phyloP scores from a whole-genome alignment of 768 basidiomycete species.

The Lactarius vividus region DNA sequence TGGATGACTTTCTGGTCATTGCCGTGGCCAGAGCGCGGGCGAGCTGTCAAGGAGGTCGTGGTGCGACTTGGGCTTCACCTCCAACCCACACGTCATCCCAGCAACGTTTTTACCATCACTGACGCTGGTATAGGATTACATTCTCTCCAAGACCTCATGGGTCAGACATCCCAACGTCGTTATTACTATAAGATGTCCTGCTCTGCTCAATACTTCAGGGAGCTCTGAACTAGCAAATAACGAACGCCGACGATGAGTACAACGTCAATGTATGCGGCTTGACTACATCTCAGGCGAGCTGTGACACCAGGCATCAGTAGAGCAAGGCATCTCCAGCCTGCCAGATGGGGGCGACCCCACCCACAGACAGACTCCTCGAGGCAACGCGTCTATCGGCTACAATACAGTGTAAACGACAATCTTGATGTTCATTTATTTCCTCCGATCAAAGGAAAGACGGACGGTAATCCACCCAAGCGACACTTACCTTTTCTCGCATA shows the following conservation, averaged over 20 bases:
- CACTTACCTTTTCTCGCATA: not conserved
- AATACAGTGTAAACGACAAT: not conserved
- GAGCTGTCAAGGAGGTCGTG: not conserved
- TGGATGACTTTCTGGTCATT: constrained; percentile 11
- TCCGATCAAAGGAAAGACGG: not conserved
- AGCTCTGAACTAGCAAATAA: not conserved
- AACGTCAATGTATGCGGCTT: not conserved
- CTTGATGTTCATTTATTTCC: not conserved
- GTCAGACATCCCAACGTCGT: too few relatives aligned
- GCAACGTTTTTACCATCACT: too few relatives aligned
- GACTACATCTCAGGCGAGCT: not conserved
- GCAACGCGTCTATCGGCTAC: not conserved
- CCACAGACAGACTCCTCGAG: not conserved
- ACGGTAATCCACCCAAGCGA: too few relatives aligned
- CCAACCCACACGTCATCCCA: too few relatives aligned
- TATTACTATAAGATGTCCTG: too few relatives aligned
- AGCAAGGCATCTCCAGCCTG: not conserved
- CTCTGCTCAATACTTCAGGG: not conserved
- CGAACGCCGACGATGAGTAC: not conserved
- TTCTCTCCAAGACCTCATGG: too few relatives aligned
- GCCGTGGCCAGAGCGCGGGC: not conserved
- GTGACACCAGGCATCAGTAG: not conserved
- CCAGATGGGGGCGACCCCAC: too few relatives aligned
- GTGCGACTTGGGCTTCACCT: too few relatives aligned
- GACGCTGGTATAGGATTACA: too few relatives aligned